Base-by-base conservation (phyloP, 495 filamentous ascomycete genomes). In the Penicillium pulvis region DNA sequence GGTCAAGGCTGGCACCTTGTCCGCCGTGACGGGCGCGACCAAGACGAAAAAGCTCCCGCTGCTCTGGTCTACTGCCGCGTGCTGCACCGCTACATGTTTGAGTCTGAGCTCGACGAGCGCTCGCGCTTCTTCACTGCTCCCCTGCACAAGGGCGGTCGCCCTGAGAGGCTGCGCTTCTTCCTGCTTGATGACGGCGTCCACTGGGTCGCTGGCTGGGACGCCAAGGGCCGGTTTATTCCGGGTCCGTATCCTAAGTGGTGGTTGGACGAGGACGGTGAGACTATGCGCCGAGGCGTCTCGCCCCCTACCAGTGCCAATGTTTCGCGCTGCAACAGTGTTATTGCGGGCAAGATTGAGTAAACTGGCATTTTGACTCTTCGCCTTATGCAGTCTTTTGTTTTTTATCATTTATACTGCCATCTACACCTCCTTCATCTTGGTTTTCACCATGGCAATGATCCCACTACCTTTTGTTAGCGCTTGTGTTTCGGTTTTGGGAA, bases 201-300 rank as follows among this genome's bases (percentile, higher is more conserved):
- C 63, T 79, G 74, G 71, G 75, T 79, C 39, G 69, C 75, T 24
- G 77, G 73, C 45, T 79, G 77, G 77, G 75, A 79, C 46, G 64
- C 73, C 14, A 66, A 75, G 51, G 74, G 73, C 14, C 69, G 64
- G 19, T 79, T 79, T 58, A 76, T 79, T 43, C 74, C 72, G 26
- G 77, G 77, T 2, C 77, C 77, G 7, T 79, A 79, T 51, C 74
- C 72, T 28, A 75, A 75, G 56, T 79, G 75, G 75, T 73, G 65
- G 55, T 62, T 74, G 28, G 77, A 79, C 51, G 55, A 70, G 23
- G 73, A 75, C 53, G 69, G 67, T 39, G 59, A 65, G 39, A 74
- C 73, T 26, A 74, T 79, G 73, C 73, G 62, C n/a, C 75, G 71
- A 19, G 65, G 67, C 19, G 66, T 69, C 19, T 66, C 71, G 33